Evolutionary conservation across 768 basidiomycete genomes (phyloP), one percentile per base, ranked within the genome.

Genomic region (Amanita pallidorosea): DNA sequence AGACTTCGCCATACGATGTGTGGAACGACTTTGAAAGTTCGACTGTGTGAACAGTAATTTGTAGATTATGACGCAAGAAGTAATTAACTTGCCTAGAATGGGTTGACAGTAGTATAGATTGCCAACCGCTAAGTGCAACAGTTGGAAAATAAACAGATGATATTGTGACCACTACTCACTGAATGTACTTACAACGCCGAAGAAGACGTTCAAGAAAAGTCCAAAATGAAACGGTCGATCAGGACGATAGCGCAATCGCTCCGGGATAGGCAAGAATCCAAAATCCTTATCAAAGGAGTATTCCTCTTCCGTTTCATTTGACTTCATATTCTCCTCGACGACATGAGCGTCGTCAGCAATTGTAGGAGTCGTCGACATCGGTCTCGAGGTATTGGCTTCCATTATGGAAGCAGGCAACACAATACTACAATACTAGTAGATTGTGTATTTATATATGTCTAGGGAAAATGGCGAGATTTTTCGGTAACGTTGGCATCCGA

Each of bases 71-170:
- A 47, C 18, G 6, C 12, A 38, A 35, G 7, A 7, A 43, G 20
- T 40, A 7, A 13, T 29, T 31, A 54, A 67, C 74, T 55, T 61
- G 80, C 88, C 85, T 12, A 90, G 66, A 57, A 92, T 61, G 0
- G 88, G 88, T 67, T 88, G 86, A 54, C 82, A 85, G 56, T 90
- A 92, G 60, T 90, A 91, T 43, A 91, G 61, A 59, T 91, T 91
- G n/a, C 80, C 75, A 12, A 80, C 80, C 38, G 68, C 83, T 84
- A 51, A 37, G 27, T n/a, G 45, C 29, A 25, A 33, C 48, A 33
- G 13, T 27, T 33, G 35, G 15, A 18, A 15, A 29, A 7, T 20
- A 11, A 31, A 18, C 13, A 31, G 13, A 22, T 34, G 33, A 45
- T 18, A 49, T 43, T 5, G 25, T 35, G 11, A 41, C 4, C 7